Percentiles rank a stretch among this genome's conserved stretches.
These are phyloP conservation scores for Candida pseudoglaebosa DNA, from an alignment of 805 yeast species.

Conservation along the genomic window DNA sequence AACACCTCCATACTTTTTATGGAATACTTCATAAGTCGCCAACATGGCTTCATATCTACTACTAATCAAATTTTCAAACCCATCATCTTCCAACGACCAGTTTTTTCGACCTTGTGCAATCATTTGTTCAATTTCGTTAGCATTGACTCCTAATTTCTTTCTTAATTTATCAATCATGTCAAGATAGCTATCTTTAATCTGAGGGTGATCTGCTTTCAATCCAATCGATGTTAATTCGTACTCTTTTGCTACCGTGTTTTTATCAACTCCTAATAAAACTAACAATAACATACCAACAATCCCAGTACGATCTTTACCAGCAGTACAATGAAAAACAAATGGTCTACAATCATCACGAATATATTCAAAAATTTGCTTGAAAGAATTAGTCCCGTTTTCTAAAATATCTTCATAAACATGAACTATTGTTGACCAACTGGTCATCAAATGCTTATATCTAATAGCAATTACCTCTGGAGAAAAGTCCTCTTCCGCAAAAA, in stretches of 20 bases:
- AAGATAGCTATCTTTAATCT: conserved; percentile 32
- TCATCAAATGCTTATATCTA: conserved; percentile 49
- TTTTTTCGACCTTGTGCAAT: conserved; percentile 35
- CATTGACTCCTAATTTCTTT: conserved; percentile 20
- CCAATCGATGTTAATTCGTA: conserved; percentile 74
- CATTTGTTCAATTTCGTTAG: conserved; percentile 17
- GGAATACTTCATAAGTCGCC: conserved; percentile 52
- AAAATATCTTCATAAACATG: conserved; percentile 60
- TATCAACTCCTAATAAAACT: conserved; percentile 60
- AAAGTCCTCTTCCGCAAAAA: conserved; percentile 48
- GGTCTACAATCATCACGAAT: conserved; percentile 50
- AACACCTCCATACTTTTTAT: conserved; percentile 51
- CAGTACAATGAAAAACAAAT: conserved; percentile 72
- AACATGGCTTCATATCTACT: conserved; percentile 70
- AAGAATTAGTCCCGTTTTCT: conserved; percentile 44
- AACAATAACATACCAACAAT: conserved; percentile 65
- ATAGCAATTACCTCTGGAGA: conserved; percentile 64
- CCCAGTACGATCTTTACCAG: conserved; percentile 87
- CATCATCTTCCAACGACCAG: conserved; percentile 46
- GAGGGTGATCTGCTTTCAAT: conserved; percentile 44
- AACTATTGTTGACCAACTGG: conserved; percentile 60
- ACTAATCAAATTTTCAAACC: conserved; percentile 57
- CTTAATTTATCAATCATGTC: conserved; percentile 28
- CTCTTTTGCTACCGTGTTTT: conserved; percentile 63
- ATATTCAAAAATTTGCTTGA: conserved; percentile 47